Base-by-base conservation (phyloP, 2,329 filamentous ascomycete species). In the Cordyceps javanica region DNA sequence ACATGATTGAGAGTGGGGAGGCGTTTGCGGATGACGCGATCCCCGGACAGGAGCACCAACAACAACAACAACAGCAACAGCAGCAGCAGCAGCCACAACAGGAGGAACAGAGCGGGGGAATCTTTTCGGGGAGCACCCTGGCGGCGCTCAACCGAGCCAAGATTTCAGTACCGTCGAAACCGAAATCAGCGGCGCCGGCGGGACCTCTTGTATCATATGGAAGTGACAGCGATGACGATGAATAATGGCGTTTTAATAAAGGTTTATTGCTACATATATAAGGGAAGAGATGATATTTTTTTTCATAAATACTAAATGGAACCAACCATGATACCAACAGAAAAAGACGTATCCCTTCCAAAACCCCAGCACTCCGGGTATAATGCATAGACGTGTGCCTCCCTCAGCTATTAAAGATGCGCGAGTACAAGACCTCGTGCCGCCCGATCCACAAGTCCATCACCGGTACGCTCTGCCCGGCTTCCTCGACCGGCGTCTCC, bases 191-290 rank as follows among this genome's bases (percentile, higher is more conserved):
- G 28, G 74, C 71, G 10, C 62, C 83, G 28, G 72, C 82, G 19
- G 90, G 90, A 1, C 89, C 91, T 7, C 74, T 97, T 62, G 94
- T 97, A 21, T 89, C 82, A 26, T 99, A 99, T 67, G 91, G 86
- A 57, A 97, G 90, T 70, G 91, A 96, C 72, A 89, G 91, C 68
- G 92, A 96, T 60, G 88, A 78, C 57, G 74, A 79, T 66, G 70
- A 60, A 61, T 65, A 66, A 59, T 67, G 60, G 63, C 63, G 64
- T 67, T 48, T 41, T 30, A 19, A 21, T 42, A 46, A 10, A 9
- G 28, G 30, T 44, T 26, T 42, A 44, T 46, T 36, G 19, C 19
- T 25, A 41, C 34, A 60, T 60, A 56, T 62, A 65, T 63, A 68
- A 60, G 66, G 28, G 49, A 32, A 9, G 39, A 39, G 48, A 39